phyloP scores from a whole-genome alignment of 805 yeast genomes.

The Candida sithepensis region DNA sequence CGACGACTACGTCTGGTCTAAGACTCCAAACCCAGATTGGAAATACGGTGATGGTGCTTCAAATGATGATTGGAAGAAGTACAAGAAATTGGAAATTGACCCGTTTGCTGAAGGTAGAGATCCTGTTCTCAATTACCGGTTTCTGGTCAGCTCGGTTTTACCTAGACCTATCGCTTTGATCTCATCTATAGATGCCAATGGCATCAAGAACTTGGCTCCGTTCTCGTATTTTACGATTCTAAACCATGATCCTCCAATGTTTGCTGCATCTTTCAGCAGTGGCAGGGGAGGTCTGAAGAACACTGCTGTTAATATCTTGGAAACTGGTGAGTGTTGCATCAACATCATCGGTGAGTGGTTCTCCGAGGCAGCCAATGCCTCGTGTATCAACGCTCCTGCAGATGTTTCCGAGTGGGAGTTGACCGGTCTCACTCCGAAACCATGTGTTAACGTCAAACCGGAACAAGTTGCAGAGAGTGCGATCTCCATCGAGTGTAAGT shows the following conservation, averaged over 20 bases:
- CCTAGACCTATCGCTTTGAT: conserved; percentile 64
- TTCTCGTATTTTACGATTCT: conserved; percentile 51
- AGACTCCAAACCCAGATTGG: conserved; percentile 36
- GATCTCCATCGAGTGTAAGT: conserved; percentile 53
- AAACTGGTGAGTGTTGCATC: conserved; percentile 51
- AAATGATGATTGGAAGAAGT: conserved; percentile 39
- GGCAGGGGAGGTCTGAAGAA: conserved; percentile 43
- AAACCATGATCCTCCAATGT: conserved; percentile 57
- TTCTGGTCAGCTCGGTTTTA: conserved; percentile 47
- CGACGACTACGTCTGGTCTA: not conserved
- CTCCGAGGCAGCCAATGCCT: conserved; percentile 57
- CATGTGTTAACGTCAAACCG: conserved; percentile 45
- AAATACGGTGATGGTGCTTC: conserved; percentile 45
- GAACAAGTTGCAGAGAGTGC: conserved; percentile 61
- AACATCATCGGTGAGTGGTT: conserved; percentile 63
- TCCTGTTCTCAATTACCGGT: conserved; percentile 44
- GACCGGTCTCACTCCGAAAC: conserved; percentile 47
- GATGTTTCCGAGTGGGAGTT: conserved; percentile 54
- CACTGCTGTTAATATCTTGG: conserved; percentile 44
- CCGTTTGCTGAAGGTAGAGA: conserved; percentile 41
- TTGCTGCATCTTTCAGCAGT: conserved; percentile 45
- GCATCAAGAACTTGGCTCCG: conserved; percentile 52
- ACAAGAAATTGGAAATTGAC: conserved; percentile 45
- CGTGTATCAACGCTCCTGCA: conserved; percentile 44
- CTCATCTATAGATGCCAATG: conserved; percentile 42